Evolutionary conservation across 139 green algal genomes (phyloP).

Genomic region (Tetraselmis chui): DNA sequence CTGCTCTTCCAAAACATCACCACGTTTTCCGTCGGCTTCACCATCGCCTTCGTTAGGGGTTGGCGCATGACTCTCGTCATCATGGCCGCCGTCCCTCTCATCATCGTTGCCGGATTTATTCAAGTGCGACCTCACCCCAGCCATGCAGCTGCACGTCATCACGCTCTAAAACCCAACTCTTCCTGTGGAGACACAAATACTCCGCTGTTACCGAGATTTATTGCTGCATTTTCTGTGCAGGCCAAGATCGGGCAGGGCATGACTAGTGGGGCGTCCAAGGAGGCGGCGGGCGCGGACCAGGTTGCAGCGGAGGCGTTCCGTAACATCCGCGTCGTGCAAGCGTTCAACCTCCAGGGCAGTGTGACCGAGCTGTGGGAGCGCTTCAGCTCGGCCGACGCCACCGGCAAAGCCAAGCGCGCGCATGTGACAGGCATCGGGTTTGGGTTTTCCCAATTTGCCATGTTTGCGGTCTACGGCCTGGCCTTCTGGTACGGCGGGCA

Average conservation of each 20-base stretch:
- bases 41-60: constrained; percentile 48
- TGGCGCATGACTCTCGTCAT: constrained; percentile 77
- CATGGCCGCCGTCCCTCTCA: constrained; percentile 54
- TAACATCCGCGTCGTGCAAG: constrained; percentile 56
- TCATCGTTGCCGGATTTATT: constrained; percentile 35
- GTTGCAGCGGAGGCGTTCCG: constrained; percentile 59
- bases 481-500: constrained; percentile 30
- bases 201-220: too few relatives aligned
- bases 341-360: constrained; percentile 60
- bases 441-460: constrained; percentile 43
- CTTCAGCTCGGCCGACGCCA: background rate
- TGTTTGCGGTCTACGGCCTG: constrained; percentile 37
- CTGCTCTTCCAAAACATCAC: constrained; percentile 8
- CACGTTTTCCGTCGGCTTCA: constrained; percentile 5
- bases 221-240: too few relatives aligned
- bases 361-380: constrained; percentile 18
- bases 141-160: too few relatives aligned
- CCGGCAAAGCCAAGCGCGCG: constrained; percentile 5
- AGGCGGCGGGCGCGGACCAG: constrained; percentile 53
- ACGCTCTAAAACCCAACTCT: too few relatives aligned
- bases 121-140: too few relatives aligned
- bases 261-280: constrained; percentile 7
- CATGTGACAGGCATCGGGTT: constrained; percentile 38
- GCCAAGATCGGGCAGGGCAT: constrained; percentile 47
- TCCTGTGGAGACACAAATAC: too few relatives aligned